These are phyloP conservation scores for Pythium sukuiense DNA, from an alignment of 352 stramenopile genomes.

Conservation along the genomic window DNA sequence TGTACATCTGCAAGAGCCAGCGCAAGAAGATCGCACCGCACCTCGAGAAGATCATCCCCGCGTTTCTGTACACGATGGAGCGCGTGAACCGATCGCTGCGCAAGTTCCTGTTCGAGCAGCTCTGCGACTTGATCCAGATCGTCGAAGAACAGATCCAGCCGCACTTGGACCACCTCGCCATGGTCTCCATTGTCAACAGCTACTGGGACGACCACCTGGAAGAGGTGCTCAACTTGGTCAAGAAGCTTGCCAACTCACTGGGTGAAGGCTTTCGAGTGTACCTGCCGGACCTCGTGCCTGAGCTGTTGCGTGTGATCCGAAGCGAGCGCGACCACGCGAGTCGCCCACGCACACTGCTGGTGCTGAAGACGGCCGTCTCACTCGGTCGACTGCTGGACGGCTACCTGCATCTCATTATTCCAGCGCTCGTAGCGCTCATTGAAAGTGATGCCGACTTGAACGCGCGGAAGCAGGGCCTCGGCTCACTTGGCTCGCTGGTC, in stretches of 20 bases:
- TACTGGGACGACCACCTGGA: slow-evolving; percentile 94
- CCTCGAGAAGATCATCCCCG: slow-evolving; percentile 96
- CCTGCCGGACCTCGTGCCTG: slow-evolving; percentile 83
- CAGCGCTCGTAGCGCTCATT: slow-evolving; percentile 78
- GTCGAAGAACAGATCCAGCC: slow-evolving; percentile 96
- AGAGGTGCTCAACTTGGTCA: slow-evolving; percentile 97
- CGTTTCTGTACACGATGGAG: slow-evolving; percentile 95
- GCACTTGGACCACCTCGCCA: slow-evolving; percentile 78
- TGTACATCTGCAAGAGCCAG: slow-evolving; percentile 98
- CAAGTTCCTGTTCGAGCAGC: slow-evolving; percentile 96
- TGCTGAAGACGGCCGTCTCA: slow-evolving; percentile 78
- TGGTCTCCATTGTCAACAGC: slow-evolving; percentile 80
- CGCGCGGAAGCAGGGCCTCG: slow-evolving; percentile 76
- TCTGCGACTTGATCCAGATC: slow-evolving; percentile 96
- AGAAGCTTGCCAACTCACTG: slow-evolving; percentile 87
- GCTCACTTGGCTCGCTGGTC: slow-evolving; percentile 81
- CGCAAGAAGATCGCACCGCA: slow-evolving; percentile 94
- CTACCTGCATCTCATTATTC: slow-evolving; percentile 86
- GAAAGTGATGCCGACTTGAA: slow-evolving; percentile 83
- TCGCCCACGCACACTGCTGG: slow-evolving; percentile 70
- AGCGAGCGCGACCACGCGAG: slow-evolving; percentile 69
- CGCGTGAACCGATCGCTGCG: slow-evolving; percentile 83
- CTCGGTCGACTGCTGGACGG: slow-evolving; percentile 76
- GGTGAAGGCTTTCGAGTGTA: slow-evolving; percentile 89
- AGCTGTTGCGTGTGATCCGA: slow-evolving; percentile 85